Conservation (phyloP, 306 rosid genomes). For the Glycine latifolia region DNA sequence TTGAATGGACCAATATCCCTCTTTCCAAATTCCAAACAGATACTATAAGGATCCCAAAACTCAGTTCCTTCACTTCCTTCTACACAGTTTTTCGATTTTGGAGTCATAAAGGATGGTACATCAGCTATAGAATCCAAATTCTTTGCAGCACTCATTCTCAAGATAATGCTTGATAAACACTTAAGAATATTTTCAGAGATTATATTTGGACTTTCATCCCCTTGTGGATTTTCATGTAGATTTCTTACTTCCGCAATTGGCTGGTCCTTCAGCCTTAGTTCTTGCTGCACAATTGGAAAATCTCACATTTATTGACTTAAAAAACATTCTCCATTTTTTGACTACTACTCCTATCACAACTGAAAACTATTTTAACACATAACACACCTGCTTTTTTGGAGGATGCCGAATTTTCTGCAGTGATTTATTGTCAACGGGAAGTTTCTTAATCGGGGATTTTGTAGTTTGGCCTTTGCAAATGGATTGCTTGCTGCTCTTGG, state of each 20-base stretch:
- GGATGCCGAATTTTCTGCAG: constrained; percentile 54
- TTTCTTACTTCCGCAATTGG: constrained; percentile 52
- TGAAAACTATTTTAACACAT: constrained; percentile 23
- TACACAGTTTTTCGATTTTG: constrained; percentile 43
- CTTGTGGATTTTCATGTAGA: constrained; percentile 43
- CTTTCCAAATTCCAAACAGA: constrained; percentile 67
- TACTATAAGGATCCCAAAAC: constrained; percentile 73
- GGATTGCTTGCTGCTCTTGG: constrained; percentile 55
- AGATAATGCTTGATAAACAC: constrained; percentile 82
- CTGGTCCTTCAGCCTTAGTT: constrained; percentile 50
- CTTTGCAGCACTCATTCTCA: constrained; percentile 68
- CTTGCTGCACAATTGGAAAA: constrained; percentile 60
- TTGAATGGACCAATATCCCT: constrained; percentile 79
- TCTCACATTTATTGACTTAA: constrained; percentile 31
- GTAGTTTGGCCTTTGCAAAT: constrained; percentile 43
- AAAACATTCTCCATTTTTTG: neutral
- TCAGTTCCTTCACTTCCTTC: constrained; percentile 46
- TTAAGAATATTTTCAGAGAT: constrained; percentile 78
- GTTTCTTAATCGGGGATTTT: constrained; percentile 58
- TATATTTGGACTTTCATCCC: constrained; percentile 75
- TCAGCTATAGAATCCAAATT: constrained; percentile 47
- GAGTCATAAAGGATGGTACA: constrained; percentile 42
- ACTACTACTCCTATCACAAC: neutral
- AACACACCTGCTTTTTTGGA: constrained; percentile 65
- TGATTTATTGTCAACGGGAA: constrained; percentile 55